phyloP scores from a whole-genome alignment of 306 rosid genomes.

The Hippophae rhamnoides region DNA sequence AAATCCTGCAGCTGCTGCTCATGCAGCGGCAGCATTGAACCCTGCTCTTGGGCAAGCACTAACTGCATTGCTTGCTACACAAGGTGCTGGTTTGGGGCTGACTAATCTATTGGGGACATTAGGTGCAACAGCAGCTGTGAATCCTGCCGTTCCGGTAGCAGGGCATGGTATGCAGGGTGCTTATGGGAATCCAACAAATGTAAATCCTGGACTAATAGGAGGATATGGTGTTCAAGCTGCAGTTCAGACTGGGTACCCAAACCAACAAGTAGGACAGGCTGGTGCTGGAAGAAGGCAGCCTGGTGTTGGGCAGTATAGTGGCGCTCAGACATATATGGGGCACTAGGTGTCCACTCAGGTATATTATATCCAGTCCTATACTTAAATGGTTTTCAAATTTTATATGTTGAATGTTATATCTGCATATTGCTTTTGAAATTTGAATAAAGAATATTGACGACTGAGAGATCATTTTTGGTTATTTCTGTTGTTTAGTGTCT shows the following conservation, averaged over 20 bases:
- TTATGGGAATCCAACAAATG: constrained; percentile 48
- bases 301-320: constrained; percentile 69
- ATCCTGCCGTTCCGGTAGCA: constrained; percentile 43
- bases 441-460: too few relatives aligned
- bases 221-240: constrained; percentile 60
- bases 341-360: constrained; percentile 50
- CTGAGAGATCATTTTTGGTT: too few relatives aligned
- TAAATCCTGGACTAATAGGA: constrained; percentile 55
- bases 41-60: constrained; percentile 86
- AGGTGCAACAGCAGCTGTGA: constrained; percentile 46
- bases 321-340: constrained; percentile 53
- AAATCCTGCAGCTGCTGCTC: constrained; percentile 32
- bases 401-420: not conserved
- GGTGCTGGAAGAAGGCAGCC: constrained; percentile 81
- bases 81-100: constrained; percentile 72
- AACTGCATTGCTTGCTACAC: constrained; percentile 74
- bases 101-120: constrained; percentile 61
- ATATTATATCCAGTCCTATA: constrained; percentile 17
- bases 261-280: constrained; percentile 68
- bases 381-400: not conserved
- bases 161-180: constrained; percentile 60
- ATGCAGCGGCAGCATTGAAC: constrained; percentile 38
- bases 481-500: too few relatives aligned
- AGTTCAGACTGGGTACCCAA: constrained; percentile 55
- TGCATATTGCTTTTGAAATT: too few relatives aligned